Conservation (phyloP, 345 rosid species). For the Populus ilicifolia region DNA sequence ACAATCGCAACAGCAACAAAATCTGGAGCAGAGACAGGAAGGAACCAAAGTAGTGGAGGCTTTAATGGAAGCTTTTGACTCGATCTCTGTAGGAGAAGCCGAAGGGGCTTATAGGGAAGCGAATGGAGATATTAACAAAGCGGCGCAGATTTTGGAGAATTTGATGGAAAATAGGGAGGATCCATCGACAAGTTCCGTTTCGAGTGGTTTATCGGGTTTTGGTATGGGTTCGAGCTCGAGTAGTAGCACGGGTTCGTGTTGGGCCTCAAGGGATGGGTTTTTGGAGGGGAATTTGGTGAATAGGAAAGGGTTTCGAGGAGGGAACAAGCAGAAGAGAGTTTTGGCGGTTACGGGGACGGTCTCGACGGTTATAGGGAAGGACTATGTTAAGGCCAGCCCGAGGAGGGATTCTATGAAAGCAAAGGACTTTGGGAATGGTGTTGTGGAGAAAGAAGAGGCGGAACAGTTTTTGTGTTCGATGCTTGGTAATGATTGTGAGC, state of each 20-base stretch:
- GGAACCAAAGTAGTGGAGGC: constrained; percentile 15
- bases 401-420: constrained; percentile 23
- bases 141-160: constrained; percentile 39
- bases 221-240: constrained; percentile 32
- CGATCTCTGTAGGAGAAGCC: constrained; percentile 52
- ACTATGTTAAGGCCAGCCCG: constrained; percentile 49
- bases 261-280: constrained; percentile 33
- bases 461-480: constrained; percentile 70
- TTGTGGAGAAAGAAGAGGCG: constrained; percentile 43
- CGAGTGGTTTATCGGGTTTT: constrained; percentile 41
- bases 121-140: constrained; percentile 43
- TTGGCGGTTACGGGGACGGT: constrained; percentile 79
- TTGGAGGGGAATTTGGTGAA: constrained; percentile 27
- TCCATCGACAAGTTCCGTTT: constrained; percentile 39
- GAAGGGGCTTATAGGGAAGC: constrained; percentile 42
- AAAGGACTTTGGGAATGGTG: constrained; percentile 23
- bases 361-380: constrained; percentile 77
- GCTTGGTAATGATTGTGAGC: constrained; percentile 73
- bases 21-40: constrained; percentile 12
- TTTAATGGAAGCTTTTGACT: constrained; percentile 51
- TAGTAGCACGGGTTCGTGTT: constrained; percentile 29
- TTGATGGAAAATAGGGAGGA: constrained; percentile 38
- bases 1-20: background rate
- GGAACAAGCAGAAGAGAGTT: constrained; percentile 53
- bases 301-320: constrained; percentile 26